Evolutionary conservation across 495 filamentous ascomycete species (phyloP).

Genomic region (Neurospora terricola): DNA sequence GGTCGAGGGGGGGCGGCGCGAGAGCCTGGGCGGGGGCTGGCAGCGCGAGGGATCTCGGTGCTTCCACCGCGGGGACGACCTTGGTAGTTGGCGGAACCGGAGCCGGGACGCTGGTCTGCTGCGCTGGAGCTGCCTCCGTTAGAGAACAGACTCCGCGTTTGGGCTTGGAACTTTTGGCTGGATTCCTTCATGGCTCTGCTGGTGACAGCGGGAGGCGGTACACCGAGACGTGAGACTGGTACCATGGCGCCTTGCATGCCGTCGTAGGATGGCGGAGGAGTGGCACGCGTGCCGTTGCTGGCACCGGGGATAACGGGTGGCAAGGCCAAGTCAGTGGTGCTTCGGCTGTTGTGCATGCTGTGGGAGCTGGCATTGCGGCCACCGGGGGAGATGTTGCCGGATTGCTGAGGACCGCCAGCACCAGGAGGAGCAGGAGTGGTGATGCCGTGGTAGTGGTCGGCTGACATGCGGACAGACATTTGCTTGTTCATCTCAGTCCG

Average conservation of each 20-base stretch:
- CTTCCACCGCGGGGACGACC: slow-evolving; percentile 25
- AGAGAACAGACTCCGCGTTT: slow-evolving; percentile 68
- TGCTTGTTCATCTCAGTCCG: slow-evolving; percentile 40
- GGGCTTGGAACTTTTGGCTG: slow-evolving; percentile 73
- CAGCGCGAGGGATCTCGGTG: slow-evolving; percentile 38
- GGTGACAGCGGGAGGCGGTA: slow-evolving; percentile 86
- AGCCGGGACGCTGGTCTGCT: slow-evolving; percentile 35
- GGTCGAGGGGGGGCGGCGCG: too few relatives aligned
- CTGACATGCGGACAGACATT: slow-evolving; percentile 69
- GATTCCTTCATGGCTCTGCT: slow-evolving; percentile 89
- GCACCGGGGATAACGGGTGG: slow-evolving; percentile 40
- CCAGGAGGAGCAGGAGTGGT: slow-evolving; percentile 70
- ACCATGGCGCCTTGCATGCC: slow-evolving; percentile 68
- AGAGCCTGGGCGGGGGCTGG: slow-evolving; percentile 41
- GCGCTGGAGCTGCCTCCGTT: slow-evolving; percentile 13
- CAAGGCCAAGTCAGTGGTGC: slow-evolving; percentile 20
- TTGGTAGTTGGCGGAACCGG: slow-evolving; percentile 13
- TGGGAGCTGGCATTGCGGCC: slow-evolving; percentile 28
- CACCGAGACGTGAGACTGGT: slow-evolving; percentile 66
- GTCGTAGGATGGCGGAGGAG: slow-evolving; percentile 79
- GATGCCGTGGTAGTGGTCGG: slow-evolving; percentile 88
- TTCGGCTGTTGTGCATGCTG: neutral
- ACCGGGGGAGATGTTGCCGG: slow-evolving; percentile 38
- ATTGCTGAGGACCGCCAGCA: slow-evolving; percentile 21
- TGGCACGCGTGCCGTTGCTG: slow-evolving; percentile 48